Evolutionary conservation across 768 basidiomycete genomes (phyloP).

Genomic region (Calocera cornea): DNA sequence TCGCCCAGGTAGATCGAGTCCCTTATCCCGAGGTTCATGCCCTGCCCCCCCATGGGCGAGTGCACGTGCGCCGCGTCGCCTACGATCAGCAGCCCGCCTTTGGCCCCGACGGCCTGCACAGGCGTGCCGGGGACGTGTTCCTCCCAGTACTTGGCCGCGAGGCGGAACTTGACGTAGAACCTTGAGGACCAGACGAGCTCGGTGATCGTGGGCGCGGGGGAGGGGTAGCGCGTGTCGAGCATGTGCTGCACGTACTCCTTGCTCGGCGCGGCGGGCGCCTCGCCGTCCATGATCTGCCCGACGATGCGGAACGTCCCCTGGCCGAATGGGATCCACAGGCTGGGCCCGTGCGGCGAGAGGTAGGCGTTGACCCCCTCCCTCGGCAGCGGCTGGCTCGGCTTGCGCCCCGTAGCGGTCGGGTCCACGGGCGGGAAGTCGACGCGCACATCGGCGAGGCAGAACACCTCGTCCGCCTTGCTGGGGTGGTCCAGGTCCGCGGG

Average conservation of each 20-base stretch:
- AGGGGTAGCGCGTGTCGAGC: background rate
- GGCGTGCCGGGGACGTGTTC: background rate
- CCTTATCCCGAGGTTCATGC: conserved; percentile 47
- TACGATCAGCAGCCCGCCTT: conserved; percentile 18
- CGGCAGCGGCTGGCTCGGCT: background rate
- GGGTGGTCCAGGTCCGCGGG: background rate
- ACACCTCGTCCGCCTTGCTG: background rate
- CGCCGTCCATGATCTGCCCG: background rate
- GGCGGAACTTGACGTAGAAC: background rate
- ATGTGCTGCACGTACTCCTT: background rate
- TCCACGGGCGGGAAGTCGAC: background rate
- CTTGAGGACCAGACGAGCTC: background rate
- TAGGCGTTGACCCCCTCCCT: background rate
- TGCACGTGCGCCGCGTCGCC: conserved; percentile 43
- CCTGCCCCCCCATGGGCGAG: conserved; percentile 38
- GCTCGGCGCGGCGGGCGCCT: background rate
- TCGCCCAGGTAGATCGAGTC: conserved; percentile 38
- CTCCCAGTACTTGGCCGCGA: background rate
- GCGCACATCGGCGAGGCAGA: background rate
- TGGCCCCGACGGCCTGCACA: background rate
- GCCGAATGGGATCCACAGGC: background rate
- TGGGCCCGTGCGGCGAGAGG: background rate
- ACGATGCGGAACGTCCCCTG: background rate
- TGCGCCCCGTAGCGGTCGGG: too few species aligned
- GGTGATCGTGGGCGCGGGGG: background rate